These are phyloP conservation scores for Mycena citricolor DNA, from an alignment of 1,284 basidiomycete species.

Conservation along the genomic window DNA sequence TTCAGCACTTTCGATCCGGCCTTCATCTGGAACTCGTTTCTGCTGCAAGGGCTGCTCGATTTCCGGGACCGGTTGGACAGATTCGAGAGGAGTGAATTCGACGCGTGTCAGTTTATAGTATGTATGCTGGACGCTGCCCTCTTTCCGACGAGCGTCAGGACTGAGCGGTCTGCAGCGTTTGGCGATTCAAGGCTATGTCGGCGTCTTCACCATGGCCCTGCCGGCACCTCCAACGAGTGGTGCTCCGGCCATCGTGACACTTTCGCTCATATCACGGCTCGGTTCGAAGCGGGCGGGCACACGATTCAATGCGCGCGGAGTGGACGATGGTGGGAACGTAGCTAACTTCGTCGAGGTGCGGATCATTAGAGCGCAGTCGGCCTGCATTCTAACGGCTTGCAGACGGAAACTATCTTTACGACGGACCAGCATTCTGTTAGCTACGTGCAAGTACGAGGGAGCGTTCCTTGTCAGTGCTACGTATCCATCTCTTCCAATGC, in stretches of 20 bases:
- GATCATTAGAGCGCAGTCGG: too few species aligned
- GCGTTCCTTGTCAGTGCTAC: conserved; percentile 76
- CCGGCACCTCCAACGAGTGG: conserved; percentile 74
- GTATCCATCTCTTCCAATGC: conserved; percentile 17
- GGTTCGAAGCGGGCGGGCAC: conserved; percentile 97
- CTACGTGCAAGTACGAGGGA: conserved; percentile 92
- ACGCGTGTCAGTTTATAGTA: conserved; percentile 81
- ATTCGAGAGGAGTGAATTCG: conserved; percentile 67
- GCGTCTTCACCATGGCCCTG: conserved; percentile 67
- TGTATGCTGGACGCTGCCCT: conserved; percentile 29
- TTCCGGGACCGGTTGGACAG: conserved; percentile 76
- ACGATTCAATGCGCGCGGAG: conserved; percentile 94
- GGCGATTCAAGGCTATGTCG: conserved; percentile 92
- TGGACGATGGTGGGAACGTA: conserved; percentile 96
- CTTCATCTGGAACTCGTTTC: conserved; percentile 88
- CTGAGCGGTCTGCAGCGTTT: conserved; percentile 55
- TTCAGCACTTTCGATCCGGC: conserved; percentile 72
- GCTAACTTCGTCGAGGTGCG: conserved; percentile 95
- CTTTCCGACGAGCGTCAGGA: too few species aligned
- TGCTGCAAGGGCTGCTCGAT: conserved; percentile 77
- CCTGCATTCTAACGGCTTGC: conserved; percentile 24
- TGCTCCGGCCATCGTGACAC: conserved; percentile 60
- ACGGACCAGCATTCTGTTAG: conserved; percentile 84
- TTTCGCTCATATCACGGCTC: conserved; percentile 83
- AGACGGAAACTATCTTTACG: conserved; percentile 91